Base-by-base conservation (phyloP, 805 yeast species). In the Candida sithepensis region DNA sequence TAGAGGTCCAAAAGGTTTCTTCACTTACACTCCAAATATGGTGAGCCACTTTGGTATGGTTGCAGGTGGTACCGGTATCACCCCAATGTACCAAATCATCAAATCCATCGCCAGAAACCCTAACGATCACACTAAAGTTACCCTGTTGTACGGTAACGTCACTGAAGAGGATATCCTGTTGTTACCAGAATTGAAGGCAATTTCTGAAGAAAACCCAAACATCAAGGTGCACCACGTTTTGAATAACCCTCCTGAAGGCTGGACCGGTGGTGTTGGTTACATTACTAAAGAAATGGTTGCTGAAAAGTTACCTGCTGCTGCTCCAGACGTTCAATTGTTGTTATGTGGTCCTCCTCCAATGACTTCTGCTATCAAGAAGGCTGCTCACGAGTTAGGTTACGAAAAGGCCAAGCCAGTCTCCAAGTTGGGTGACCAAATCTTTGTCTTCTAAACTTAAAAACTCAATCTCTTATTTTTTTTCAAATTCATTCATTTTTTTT, bases 21-120 rank as follows among this genome's bases (percentile, higher is more conserved):
- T 87, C 74, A 77, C 82, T 52, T 91, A 91, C 71, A 73, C 80
- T 45, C 89, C 95, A 57, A 88, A 87, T 69, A 82, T 85, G 82
- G 82, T 79, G 48, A 71, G 75, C 49, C 75, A 78, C 50, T 75
- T 91, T 50, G 89, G 85, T 46, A 91, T 91, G 97, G 82, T 92
- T 55, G 96, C 96, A 38, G 97, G 97, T 57, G 98, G 97, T 61
- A 88, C 97, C 34, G 97, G 97, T 66, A 91, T 94, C 68, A 88
- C 97, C 7, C 97, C 97, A 65, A 90, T 90, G 97, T 88, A 82
- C 69, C 97, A 90, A 73, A 84, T 90, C 56, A 81, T 91, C 56
- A 85, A 87, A 57, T 87, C 95, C 13, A 84, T 91, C 55, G 82
- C 82, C 58, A 70, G 73, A 48, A 81, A 91, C 64, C 92, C 95